Evolutionary conservation across 352 stramenopile genomes (phyloP), one percentile per base, ranked within the genome.

Genomic region (Phytophthora sojae): DNA sequence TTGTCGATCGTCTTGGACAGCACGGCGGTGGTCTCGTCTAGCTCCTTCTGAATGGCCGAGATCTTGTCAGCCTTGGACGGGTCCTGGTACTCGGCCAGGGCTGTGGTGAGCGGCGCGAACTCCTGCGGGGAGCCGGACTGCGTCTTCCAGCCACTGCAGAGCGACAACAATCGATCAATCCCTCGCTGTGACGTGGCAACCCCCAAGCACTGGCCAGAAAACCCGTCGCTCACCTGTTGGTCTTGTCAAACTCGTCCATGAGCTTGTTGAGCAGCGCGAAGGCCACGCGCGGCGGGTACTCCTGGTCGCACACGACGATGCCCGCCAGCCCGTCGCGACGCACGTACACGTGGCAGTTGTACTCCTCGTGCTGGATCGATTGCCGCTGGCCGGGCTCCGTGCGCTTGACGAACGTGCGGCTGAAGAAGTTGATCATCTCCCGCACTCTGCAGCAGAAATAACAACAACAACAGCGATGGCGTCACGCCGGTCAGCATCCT

Each of bases 351-450:
- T 99, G 98, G 56, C 99, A 98, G 50, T 98, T 97, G 85, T 99
- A 99, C 56, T 98, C 94, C 78, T 99, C 98, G 72, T 99, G 97
- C 71, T 98, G 95, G 21, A 99, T 94, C 1, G 96, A 99, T 88
- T 99, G 97, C 58, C 98, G 90, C 86, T 99, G 97, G 8, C 97
- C 97, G 32, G 89, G 81, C 71, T 97, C 86, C 54, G 97, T 99
- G 70, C 98, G 86, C 85, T 99, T 99, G 61, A 99, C 94, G 73
- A 99, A 99, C 64, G 97, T 99, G 80, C 98, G 98, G 75, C 94
- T 99, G 84, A 99, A 98, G 80, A 99, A 99, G 61, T 97, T 99
- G 60, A 99, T 93, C 96, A 99, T 99, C 86, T 99, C 96, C 67
- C 97, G 97, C 17, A 99, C 86, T 17, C 93, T 98, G 67, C 61